Base-by-base conservation (phyloP, 73 alveolate genomes). In the Paramecium pentaurelia region DNA sequence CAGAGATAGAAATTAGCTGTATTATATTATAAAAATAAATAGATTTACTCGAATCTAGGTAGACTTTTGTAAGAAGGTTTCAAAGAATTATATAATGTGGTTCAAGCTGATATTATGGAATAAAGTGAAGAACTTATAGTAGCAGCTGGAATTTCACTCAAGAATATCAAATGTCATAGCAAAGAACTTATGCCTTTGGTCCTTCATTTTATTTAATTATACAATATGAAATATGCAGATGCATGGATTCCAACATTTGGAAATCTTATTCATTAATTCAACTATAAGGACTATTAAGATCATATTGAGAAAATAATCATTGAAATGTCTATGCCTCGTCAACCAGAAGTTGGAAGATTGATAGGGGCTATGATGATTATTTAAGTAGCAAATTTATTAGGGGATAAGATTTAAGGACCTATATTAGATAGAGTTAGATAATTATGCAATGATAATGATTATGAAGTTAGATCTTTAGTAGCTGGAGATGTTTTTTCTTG, bases 221-320 rank as follows among this genome's bases (percentile, higher is more conserved):
- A 80, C 58, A 42, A 40, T 49, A 30, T 32, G 38, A 40, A 80
- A 22, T 22, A 38, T 20, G 91, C 91, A 45, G 77, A 80, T 27
- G 77, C 91, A 2, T 80, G 91, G 91, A n/a, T 80, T 6, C 77
- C 71, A 1, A 42, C 58, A 8, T 80, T 80, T 45, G 91, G 91
- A 27, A 49, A 25, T 45, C 28, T 28, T 20, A 45, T 80, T 10
- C 20, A 80, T 11, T 40, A 22, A 42, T 22, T 80, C 42, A 25
- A 80, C 12, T 80, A 80, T 45, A 40, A 49, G 8, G 91, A 80
- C 14, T 80, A 49, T 80, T 22, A 34, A 12, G 60, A 36, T 37
- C 75, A 27, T 45, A 45, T 80, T 44, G 71, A 80, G 58, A 47
- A 42, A 22, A 45, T 45, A 36, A 80, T 80, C 22, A n/a, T 80